phyloP scores from a whole-genome alignment of 768 basidiomycete species.

The Dendrothele bispora region DNA sequence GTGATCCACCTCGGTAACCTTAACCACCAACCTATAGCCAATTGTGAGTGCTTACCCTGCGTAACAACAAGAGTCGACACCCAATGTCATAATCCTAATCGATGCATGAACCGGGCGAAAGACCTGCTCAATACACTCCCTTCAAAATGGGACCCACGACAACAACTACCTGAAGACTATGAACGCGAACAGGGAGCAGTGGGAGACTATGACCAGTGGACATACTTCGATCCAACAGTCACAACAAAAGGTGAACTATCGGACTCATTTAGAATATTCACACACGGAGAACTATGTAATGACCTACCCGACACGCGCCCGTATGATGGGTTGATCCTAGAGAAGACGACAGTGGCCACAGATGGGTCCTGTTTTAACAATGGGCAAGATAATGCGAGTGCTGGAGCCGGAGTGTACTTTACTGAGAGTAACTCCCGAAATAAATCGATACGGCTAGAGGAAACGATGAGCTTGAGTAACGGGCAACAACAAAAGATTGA shows the following conservation, averaged over 20 bases:
- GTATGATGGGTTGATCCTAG: no score
- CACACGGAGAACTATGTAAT: constrained; percentile 2
- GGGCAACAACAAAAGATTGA: no score
- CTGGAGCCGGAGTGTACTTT: no score
- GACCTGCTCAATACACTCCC: constrained; percentile 5
- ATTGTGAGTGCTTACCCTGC: constrained; percentile 7
- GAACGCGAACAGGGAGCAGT: not conserved
- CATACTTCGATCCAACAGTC: not conserved
- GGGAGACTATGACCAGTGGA: not conserved
- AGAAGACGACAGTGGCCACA: no score
- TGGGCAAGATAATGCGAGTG: no score
- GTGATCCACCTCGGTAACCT: not conserved
- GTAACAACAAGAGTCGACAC: not conserved
- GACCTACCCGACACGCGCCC: not conserved
- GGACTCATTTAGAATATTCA: constrained; percentile 12
- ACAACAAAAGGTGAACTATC: not conserved
- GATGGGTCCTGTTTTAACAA: no score
- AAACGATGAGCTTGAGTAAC: no score
- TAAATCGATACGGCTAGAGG: no score
- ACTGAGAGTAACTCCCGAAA: no score
- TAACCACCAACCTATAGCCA: not conserved
- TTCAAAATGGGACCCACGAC: constrained; percentile 8
- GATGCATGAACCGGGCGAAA: constrained; percentile 1
- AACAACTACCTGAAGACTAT: constrained; percentile 8
- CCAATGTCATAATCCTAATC: constrained; percentile 5